phyloP scores from a whole-genome alignment of 2,329 filamentous ascomycete species.

The Paracoccidioides lutzii region DNA sequence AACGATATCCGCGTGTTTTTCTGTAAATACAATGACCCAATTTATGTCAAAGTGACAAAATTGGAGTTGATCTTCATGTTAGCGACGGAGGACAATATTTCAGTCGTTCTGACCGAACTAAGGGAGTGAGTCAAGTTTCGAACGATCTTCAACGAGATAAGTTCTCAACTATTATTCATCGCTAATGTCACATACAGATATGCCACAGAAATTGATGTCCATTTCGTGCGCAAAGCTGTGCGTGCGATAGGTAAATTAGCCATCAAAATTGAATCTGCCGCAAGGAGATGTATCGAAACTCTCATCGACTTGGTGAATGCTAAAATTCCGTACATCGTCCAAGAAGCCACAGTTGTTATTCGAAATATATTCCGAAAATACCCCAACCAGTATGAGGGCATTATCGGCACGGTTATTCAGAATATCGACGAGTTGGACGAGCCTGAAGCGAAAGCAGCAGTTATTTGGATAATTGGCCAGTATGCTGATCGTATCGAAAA shows the following conservation, averaged over 20 bases:
- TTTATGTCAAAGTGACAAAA: conserved; percentile 99
- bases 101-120: conserved; percentile 84
- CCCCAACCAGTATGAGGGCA: conserved; percentile 95
- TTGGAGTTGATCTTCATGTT: conserved; percentile 98
- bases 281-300: conserved; percentile 80
- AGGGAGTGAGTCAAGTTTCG: conserved; percentile 52
- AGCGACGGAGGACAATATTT: conserved; percentile 87
- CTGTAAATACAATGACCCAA: conserved; percentile 99
- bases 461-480: conserved; percentile 99
- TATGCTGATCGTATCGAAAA: conserved; percentile 97
- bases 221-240: conserved; percentile 96
- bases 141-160: too few relatives aligned
- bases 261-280: conserved; percentile 96
- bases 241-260: conserved; percentile 94
- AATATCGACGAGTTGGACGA: conserved; percentile 94
- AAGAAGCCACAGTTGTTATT: conserved; percentile 97
- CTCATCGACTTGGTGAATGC: conserved; percentile 87
- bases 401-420: conserved; percentile 89
- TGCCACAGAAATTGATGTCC: conserved; percentile 94
- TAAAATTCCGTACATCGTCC: conserved; percentile 98
- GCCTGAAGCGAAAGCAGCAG: conserved; percentile 92
- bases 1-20: conserved; percentile 99
- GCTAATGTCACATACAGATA: conserved; percentile 37
- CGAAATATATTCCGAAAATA: conserved; percentile 99
- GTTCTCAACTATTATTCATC: background rate